phyloP scores from a whole-genome alignment of 2,329 filamentous ascomycete species.

The Penicillium sp. region DNA sequence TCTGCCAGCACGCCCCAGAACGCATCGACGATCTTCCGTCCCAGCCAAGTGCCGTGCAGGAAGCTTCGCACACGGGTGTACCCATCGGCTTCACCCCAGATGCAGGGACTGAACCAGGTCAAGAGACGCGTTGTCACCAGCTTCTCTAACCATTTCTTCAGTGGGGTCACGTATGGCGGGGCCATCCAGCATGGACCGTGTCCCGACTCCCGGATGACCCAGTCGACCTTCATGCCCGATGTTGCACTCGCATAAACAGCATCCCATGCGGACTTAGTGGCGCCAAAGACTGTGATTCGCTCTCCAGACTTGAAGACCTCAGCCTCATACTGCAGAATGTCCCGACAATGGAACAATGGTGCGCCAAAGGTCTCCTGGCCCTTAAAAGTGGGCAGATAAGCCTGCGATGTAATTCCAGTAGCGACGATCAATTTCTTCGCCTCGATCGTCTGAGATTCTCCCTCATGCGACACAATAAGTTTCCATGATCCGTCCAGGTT shows the following conservation, averaged over 20 bases:
- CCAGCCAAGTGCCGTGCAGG: constrained; percentile 55
- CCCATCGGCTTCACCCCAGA: constrained; percentile 67
- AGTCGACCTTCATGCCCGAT: constrained; percentile 51
- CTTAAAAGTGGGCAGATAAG: constrained; percentile 55
- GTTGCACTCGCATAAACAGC: constrained; percentile 60
- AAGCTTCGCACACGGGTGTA: constrained; percentile 48
- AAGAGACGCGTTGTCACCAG: constrained; percentile 67
- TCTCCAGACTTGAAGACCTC: constrained; percentile 34
- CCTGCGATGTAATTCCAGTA: constrained; percentile 61
- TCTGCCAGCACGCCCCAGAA: constrained; percentile 57
- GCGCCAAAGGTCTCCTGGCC: constrained; percentile 54
- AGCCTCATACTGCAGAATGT: constrained; percentile 47
- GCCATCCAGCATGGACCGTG: constrained; percentile 45
- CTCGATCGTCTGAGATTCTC: constrained; percentile 19
- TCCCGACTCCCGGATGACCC: constrained; percentile 44
- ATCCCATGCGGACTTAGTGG: constrained; percentile 65
- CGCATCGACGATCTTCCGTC: constrained; percentile 48
- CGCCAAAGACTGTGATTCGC: constrained; percentile 56
- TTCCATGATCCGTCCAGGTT: constrained; percentile 39
- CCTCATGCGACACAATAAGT: constrained; percentile 22
- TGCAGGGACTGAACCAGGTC: constrained; percentile 73
- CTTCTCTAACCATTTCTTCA: constrained; percentile 69
- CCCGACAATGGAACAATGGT: constrained; percentile 59
- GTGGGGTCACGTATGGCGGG: constrained; percentile 60
- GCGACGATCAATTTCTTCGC: constrained; percentile 59